A percentile compares a stretch with the other conserved stretches of the same genome.
Conservation (phyloP, 1,139 yeast genomes). For the Candida pseudoviswanathii region DNA sequence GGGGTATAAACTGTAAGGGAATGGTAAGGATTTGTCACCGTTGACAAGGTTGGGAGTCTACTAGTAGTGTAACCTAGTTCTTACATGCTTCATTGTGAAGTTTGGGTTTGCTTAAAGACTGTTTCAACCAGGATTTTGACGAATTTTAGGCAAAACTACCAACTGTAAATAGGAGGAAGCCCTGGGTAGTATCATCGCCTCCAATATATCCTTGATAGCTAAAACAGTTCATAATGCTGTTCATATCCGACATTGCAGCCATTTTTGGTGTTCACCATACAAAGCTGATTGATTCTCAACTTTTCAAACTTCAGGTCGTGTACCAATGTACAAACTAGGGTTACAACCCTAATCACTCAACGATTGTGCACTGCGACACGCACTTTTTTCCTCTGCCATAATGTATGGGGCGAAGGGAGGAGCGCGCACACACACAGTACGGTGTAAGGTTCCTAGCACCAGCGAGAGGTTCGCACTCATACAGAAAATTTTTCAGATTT, state of each 20-base stretch:
- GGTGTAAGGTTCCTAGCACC: neutral
- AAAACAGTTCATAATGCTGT: too few relatives aligned
- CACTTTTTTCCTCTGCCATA: constrained; percentile 1
- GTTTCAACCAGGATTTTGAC: too few relatives aligned
- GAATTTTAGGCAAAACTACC: too few relatives aligned
- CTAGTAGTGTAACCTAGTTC: too few relatives aligned
- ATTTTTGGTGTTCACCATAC: neutral
- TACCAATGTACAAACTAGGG: constrained; percentile 1
- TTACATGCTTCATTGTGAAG: too few relatives aligned
- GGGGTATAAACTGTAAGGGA: neutral
- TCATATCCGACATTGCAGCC: too few relatives aligned
- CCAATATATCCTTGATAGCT: too few relatives aligned
- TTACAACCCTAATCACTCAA: constrained; percentile 4
- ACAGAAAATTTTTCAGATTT: constrained; percentile 14
- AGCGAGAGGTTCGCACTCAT: constrained; percentile 7
- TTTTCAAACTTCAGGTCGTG: neutral
- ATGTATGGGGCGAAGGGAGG: neutral
- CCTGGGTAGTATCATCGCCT: too few relatives aligned
- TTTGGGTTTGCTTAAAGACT: too few relatives aligned
- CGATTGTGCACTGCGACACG: constrained; percentile 1
- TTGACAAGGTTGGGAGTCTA: too few relatives aligned
- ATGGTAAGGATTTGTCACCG: too few relatives aligned
- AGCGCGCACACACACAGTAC: neutral
- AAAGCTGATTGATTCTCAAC: neutral
- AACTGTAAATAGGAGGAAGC: too few relatives aligned